Evolutionary conservation across 2,329 filamentous ascomycete species (phyloP), one percentile per base, ranked within the genome.

Genomic region (Metarhizium brunneum): DNA sequence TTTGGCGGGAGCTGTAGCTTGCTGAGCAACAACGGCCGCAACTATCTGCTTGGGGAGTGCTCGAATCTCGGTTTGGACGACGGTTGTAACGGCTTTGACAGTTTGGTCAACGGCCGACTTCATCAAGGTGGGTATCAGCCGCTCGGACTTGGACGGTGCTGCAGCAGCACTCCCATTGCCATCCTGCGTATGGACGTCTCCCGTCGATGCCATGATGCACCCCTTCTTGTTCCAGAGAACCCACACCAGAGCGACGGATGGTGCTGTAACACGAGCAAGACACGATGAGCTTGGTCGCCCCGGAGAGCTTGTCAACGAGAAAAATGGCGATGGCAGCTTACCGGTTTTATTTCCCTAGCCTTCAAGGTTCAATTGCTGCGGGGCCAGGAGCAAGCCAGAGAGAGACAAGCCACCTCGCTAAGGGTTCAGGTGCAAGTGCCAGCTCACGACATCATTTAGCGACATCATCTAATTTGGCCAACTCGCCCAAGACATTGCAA

Each of bases 51-150:
- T 56, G 2, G 56, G 56, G 13, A 58, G 48, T 16, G 56, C 56
- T n/a, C 54, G 56, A 14, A 58, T 56, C 25, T 58, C 56, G 32
- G 54, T 47, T 14, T 56, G 56, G 16, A 58, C 54, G 30, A 58
- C 54, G 25, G 47, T 42, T n/a, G 52, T 56, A 30, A 56, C 54
- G 25, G 56, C 54, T 52, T 56, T 56, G 35, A 56, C 54, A 8
- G 49, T 42, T 49, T 58, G 54, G 43, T 58, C 56, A 29, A 58
- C 56, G 25, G 56, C 56, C 6, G 43, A 58, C 45, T 58, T 58
- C 35, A 54, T 29, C n/a, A 58, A 20, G n/a, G 49, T 25, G 48
- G 56, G 54, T 42, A 58, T 45, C 47, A 58, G 30, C 32, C 40
- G 47, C 40, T 51, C 53, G 14, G 54, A 51, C 32, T 51, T 51